Base-by-base conservation (phyloP, 495 filamentous ascomycete species). In the Penicillium fimorum region DNA sequence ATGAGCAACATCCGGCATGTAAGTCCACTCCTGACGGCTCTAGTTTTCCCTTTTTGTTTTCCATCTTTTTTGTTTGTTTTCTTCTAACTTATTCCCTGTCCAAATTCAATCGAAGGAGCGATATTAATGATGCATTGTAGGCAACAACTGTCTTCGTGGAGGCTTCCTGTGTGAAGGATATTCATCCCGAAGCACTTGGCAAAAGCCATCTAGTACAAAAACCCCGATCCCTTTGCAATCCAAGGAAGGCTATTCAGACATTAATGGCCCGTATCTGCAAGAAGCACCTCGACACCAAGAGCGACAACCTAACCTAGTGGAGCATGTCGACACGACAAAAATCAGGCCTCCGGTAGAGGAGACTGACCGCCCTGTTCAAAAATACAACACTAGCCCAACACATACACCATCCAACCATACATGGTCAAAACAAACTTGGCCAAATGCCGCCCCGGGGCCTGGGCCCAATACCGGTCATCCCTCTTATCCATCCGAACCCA, bases 81-180 rank as follows among this genome's bases (percentile, higher is more conserved):
- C 10, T 9, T 49, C 13, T 4, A 41, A 30, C 30, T 42, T 5
- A 20, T 25, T 50, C 22, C 2, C 3, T 25, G 12, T 40, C 15
- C 33, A 13, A 17, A 4, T 7, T 15, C 20, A 40, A 38, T 18
- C 3, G 15, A 54, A 47, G 5, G 32, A 54, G 25, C 22, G 12
- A 47, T 22, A 46, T 47, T 54, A 35, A 54, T 20, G 7, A 54
- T 38, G 33, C 6, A 47, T 38, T 54, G 43, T 45, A 96, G 92
- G 92, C 76, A 90, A 87, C 68, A 98, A 98, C 67, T 98, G 94
- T 70, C 79, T 90, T 44, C 87, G 90, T 54, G 94, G 94, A 43
- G 91, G 91, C 12, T 97, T 97, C 70, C 77, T 91, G 24, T 98
- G 94, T 68, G 89, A 91, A 64, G 94, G 94, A n/a, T 98, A 98